Base-by-base conservation (phyloP, 257 asterid species). In the Jacaranda mimosifolia region DNA sequence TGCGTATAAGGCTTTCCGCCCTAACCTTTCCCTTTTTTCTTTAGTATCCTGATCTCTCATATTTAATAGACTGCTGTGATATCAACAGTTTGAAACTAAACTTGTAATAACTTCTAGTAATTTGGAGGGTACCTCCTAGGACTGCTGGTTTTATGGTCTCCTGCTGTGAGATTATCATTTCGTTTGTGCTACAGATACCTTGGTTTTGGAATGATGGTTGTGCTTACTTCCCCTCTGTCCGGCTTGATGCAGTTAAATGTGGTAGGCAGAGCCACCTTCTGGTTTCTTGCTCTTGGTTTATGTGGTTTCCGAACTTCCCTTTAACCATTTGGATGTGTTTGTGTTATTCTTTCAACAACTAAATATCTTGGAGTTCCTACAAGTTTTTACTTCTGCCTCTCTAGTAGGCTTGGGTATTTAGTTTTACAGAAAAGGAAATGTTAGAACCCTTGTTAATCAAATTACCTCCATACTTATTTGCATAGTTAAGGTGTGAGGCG, bases 101-200 rank as follows among this genome's bases (percentile, higher is more conserved):
- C 19, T 43, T 84, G 85, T 84, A 81, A 81, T 77, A 53, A 79
- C 80, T 71, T 39, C 66, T 64, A 57, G 67, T 65, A 32, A 77
- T 80, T 75, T 64, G 75, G 65, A 63, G 67, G 62, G 75, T 53
- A 46, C 57, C 78, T 77, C 76, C 64, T 77, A 74, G 68, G 57
- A 62, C 55, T 43, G 77, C 71, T 68, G 55, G 62, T 59, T 68
- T 74, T 14, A 35, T 64, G 17, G 65, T 74, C 49, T 69, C 68
- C 58, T 77, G 78, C 56, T 73, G 56, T 63, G 74, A 68, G 78
- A 73, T 58, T 81, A 51, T 70, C 66, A 7, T 46, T 70, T 77
- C 19, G 36, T 69, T 75, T 77, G 49, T 14, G 3, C 68, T 42
- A 43, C 42, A 5, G n/a, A 35, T 38, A 63, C 52, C 77, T 73